phyloP scores from a whole-genome alignment of 202 grass and related monocot genomes.

The Panicum hallii region DNA sequence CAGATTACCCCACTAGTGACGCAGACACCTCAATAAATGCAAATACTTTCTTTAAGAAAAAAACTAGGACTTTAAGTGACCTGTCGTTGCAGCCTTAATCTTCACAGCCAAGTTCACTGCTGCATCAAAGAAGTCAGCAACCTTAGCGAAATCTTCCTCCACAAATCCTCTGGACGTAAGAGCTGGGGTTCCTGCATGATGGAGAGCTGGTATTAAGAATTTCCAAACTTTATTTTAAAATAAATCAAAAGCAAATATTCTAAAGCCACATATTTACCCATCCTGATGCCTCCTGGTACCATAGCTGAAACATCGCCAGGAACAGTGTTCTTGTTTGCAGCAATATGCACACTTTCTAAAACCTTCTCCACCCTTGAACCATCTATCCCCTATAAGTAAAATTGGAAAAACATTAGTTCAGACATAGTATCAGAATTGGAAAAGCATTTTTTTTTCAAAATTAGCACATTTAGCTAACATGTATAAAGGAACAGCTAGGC shows the following conservation, averaged over 20 bases:
- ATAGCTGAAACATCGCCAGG: constrained; percentile 99
- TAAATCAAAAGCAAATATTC: constrained; percentile 8
- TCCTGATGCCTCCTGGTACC: constrained; percentile 99
- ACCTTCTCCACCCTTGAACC: constrained; percentile 97
- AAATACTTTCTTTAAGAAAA: background rate
- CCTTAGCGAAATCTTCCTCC: constrained; percentile 98
- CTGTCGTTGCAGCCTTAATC: constrained; percentile 80
- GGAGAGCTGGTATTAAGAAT: constrained; percentile 36
- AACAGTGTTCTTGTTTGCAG: constrained; percentile 97
- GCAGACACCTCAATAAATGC: background rate
- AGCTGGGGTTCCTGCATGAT: constrained; percentile 88
- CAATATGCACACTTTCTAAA: constrained; percentile 94
- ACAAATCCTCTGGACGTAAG: constrained; percentile 97
- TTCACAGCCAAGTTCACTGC: constrained; percentile 86
- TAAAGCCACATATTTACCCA: constrained; percentile 65
- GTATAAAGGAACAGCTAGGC: constrained; percentile 25
- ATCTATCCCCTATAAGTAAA: constrained; percentile 78
- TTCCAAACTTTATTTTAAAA: constrained; percentile 11
- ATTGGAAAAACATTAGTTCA: constrained; percentile 30
- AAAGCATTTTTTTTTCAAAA: background rate
- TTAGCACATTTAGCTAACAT: constrained; percentile 39
- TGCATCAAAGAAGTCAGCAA: constrained; percentile 88
- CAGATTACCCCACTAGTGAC: constrained; percentile 26
- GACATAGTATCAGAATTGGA: constrained; percentile 38
- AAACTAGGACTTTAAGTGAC: constrained; percentile 50